Evolutionary conservation across 352 stramenopile species (phyloP), one percentile per base, ranked within the genome.

Genomic region (Halophytophthora polymorphica): DNA sequence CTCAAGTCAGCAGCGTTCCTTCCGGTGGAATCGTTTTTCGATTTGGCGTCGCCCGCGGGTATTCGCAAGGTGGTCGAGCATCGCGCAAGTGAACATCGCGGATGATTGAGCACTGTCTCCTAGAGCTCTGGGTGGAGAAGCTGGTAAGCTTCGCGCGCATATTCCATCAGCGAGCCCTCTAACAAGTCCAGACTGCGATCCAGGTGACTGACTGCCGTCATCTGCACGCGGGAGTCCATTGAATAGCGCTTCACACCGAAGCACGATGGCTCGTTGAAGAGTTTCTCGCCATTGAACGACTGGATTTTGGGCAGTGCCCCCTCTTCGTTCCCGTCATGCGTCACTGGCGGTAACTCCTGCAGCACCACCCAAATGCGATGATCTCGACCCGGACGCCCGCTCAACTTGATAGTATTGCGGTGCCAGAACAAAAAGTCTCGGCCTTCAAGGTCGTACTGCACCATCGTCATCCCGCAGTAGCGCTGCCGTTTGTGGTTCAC

Each of bases 221-320:
- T 75, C 22, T 58, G 45, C 6, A 68, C 61, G 2, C 48, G 21
- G 13, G 43, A 11, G 21, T 67, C 59, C 37, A 69, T 69, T 38
- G 43, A n/a, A 37, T 68, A 81, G 4, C 73, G 64, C 51, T 83
- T 89, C 13, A 86, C 48, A 8, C 78, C 78, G 39, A 89, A 89
- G 49, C 75, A 87, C 13, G 78, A 87, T 11, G 64, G 76, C 58
- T 86, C 56, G 28, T 84, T 84, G 47, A 89, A 89, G 2, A 89
- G 50, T 38, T 67, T 76, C 2, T 69, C 42, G 21, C 77, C 74
- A 29, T 73, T 86, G 37, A 77, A 88, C 7, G 74, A 86, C 37
- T 74, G 61, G 18, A 88, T 73, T 34, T 56, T 68, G 10, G 72
- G 65, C 6, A 61, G 45, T 15, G 18, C 19, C 6, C 45, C n/a